Base-by-base conservation (phyloP, 352 stramenopile species). In the Pythium dissimile region DNA sequence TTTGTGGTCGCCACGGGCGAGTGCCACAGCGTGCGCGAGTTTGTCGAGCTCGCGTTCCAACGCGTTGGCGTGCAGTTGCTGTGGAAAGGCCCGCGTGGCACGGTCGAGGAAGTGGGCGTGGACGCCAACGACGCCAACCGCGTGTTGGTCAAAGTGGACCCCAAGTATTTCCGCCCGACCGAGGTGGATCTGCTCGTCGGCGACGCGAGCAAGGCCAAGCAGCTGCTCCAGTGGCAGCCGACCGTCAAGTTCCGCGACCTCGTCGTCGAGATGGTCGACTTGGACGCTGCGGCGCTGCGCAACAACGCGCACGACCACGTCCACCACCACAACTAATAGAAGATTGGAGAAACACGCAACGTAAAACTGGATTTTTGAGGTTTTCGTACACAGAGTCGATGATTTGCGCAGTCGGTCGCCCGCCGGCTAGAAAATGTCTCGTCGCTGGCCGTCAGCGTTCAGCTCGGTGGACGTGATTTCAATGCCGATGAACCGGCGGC, bases 181-280 rank as follows among this genome's bases (percentile, higher is more conserved):
- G 97, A 99, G 71, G 97, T 99, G 5, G 97, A 99, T 63, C 70
- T 98, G 28, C 77, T 99, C 7, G 80, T 99, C 20, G 97, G 97
- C 15, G 90, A 99, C 54, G 90, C 95, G n/a, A 73, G 67, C 31
- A 99, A 99, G 64, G 97, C 96, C 0, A 86, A 95, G 35, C 69
- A 68, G 2, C 71, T 95, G 49, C 70, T 99, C 24, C 85, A 83
- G 23, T 99, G 97, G 97, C 70, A 81, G 35, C 89, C 95, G 18
- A 90, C 80, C 13, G 95, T 97, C 42, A 76, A 70, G 20, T 99
- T 99, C 69, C 71, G 88, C 39, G 76, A 91, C 26, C 82, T 99
- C 20, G 95, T 99, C 5, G 80, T 86, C 37, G 97, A 99, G 69
- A 99, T 99, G 97, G 90, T 99, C 10, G 55, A 69, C 16, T 43